Conservation (phyloP, 805 yeast species). For the Yamadazyma insecticola region DNA sequence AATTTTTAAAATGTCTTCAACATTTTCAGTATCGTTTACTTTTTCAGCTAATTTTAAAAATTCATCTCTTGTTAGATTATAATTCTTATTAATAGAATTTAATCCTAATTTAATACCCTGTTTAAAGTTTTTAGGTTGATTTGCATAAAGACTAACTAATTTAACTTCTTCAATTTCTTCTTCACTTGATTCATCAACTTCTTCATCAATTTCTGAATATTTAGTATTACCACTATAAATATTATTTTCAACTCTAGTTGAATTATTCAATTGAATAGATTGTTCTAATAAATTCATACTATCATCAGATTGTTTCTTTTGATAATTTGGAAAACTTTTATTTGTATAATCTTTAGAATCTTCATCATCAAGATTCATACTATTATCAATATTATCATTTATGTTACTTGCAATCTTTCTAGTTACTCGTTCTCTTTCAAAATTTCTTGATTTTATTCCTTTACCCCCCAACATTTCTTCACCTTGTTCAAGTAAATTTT, state of each 20-base stretch:
- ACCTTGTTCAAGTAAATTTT: conserved; percentile 69
- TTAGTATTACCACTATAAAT: conserved; percentile 8
- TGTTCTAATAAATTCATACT: conserved; percentile 7
- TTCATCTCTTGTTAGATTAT: conserved; percentile 61
- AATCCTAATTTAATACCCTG: conserved; percentile 79
- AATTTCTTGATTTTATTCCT: conserved; percentile 49
- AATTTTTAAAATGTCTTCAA: conserved; percentile 63
- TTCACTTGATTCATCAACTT: conserved; percentile 19
- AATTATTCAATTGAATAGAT: conserved; percentile 9
- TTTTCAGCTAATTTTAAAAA: conserved; percentile 56
- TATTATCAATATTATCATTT: too few species aligned
- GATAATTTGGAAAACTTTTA: too few species aligned
- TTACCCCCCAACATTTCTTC: conserved; percentile 77
- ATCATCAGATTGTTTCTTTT: background rate
- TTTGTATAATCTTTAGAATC: too few species aligned
- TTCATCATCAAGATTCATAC: background rate
- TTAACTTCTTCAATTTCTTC: conserved; percentile 26
- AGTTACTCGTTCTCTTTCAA: conserved; percentile 1
- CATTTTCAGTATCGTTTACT: conserved; percentile 58
- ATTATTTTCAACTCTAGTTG: conserved; percentile 2
- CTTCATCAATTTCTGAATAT: conserved; percentile 19
- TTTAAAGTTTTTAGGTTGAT: conserved; percentile 69
- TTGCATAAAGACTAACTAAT: conserved; percentile 68
- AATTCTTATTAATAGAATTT: conserved; percentile 62
- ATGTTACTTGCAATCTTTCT: background rate